Evolutionary conservation across 805 yeast genomes (phyloP), one percentile per base, ranked within the genome.

Genomic region (Cyberlindnera japonica): DNA sequence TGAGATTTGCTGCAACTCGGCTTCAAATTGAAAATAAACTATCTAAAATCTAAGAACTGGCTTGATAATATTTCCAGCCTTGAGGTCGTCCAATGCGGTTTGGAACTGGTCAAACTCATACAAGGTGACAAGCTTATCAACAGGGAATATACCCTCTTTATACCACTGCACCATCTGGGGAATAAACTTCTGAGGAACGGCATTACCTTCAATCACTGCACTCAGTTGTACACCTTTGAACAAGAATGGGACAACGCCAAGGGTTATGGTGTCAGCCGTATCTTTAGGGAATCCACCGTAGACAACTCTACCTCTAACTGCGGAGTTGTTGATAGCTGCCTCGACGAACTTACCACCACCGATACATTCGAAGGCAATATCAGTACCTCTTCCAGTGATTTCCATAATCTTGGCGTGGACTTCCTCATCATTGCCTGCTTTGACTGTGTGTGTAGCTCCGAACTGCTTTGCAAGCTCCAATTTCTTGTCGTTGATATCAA

Each of bases 401-500:
- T 33, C 39, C 32, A 28, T 36, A 17, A 41, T 36, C 28, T 36
- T 30, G 8, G 36, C 37, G n/a, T 30, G 31, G 12, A 41, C 44
- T 12, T 30, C 33, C 6, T 36, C 40, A 6, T 41, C 40, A 17
- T 19, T 33, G 8, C 34, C 27, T n/a, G 32, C 38, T 14, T 71
- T 67, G 18, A 68, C 67, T 13, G 69, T 59, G 58, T 79, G 81
- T 2, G 90, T 79, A 28, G 79, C 86, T 32, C 84, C 81, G 20
- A 79, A 70, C 14, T 73, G 65, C 51, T 71, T 62, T 33, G 90
- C 89, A 63, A 81, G 69, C 30, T 75, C 69, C 47, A 85, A 72
- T 53, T 83, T 81, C 39, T 65, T 62, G 45, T 81, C 83, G 45
- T 77, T 68, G 34, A 84, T 67, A 59, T 85, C 95, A 32, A 83